phyloP scores from a whole-genome alignment of 2,329 filamentous ascomycete genomes.

The Aaosphaeria pasadenensis region DNA sequence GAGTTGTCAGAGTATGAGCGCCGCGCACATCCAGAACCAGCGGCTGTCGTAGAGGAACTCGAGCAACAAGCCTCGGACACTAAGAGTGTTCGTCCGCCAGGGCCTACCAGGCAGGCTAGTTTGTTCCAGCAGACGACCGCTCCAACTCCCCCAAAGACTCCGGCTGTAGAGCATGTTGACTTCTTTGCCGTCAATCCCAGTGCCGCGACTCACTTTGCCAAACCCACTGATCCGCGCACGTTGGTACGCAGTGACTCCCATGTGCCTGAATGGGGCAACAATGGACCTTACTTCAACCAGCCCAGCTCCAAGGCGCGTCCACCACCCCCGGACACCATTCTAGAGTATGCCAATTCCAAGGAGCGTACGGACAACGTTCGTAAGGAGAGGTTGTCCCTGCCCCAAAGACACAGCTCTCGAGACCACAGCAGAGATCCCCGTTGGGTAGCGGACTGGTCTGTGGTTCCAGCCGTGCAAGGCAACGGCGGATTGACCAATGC shows the following conservation, averaged over 20 bases:
- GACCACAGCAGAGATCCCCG: conserved; percentile 38
- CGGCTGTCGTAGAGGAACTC: conserved; percentile 37
- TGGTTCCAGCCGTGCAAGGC: conserved; percentile 83
- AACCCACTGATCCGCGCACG: conserved; percentile 46
- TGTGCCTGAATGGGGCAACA: conserved; percentile 71
- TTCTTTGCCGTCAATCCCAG: conserved; percentile 46
- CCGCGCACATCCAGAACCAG: conserved; percentile 15
- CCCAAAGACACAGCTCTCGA: conserved; percentile 18
- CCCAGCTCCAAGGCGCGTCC: conserved; percentile 72
- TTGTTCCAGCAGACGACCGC: conserved; percentile 35
- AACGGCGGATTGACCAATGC: conserved; percentile 92
- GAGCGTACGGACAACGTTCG: conserved; percentile 29
- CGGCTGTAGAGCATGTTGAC: conserved; percentile 38
- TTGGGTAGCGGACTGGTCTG: conserved; percentile 74
- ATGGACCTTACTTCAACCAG: conserved; percentile 65
- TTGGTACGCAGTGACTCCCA: conserved; percentile 71
- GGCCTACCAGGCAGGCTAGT: conserved; percentile 23
- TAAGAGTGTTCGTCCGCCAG: conserved; percentile 12
- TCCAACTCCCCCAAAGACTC: conserved; percentile 42
- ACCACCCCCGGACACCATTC: conserved; percentile 71
- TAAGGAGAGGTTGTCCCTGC: conserved; percentile 1
- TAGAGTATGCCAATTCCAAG: conserved; percentile 60
- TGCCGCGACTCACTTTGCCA: conserved; percentile 54
- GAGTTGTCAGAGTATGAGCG: conserved; percentile 52
- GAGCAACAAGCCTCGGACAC: conserved; percentile 49